phyloP scores from a whole-genome alignment of 192 early-diverging fungal species.

The Linnemannia exigua region DNA sequence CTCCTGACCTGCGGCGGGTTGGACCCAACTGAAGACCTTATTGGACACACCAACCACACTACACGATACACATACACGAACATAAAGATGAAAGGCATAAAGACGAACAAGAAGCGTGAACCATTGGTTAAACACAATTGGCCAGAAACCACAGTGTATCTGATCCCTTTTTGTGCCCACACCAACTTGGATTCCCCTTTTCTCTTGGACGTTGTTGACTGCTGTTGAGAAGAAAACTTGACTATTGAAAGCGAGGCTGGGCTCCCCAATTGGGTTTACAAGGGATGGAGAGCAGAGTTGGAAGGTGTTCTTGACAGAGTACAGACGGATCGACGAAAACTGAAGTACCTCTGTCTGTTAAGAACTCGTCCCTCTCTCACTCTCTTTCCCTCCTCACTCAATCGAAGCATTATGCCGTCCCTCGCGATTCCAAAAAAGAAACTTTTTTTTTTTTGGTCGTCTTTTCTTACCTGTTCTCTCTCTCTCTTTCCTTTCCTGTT shows the following conservation, averaged over 20 bases:
- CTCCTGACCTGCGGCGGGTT: too few species aligned
- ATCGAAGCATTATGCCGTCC: neutral
- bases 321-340: neutral
- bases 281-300: neutral
- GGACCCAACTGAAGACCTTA: neutral
- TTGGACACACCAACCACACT: neutral
- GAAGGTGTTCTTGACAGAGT: neutral
- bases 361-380: neutral
- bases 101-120: constrained; percentile 8
- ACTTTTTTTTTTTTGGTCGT: constrained; percentile 9
- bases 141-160: neutral
- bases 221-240: neutral
- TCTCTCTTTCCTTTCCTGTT: neutral
- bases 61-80: neutral
- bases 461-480: constrained; percentile 13
- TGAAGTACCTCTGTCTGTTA: neutral
- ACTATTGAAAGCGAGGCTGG: constrained; percentile 8
- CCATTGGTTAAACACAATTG: neutral
- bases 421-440: neutral
- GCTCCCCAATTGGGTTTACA: neutral
- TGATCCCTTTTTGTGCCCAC: neutral
- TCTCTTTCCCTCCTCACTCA: neutral
- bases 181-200: constrained; percentile 11
- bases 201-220: constrained; percentile 11
- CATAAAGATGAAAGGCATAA: neutral